A percentile compares a stretch with the other conserved stretches of the same genome.
Evolutionary conservation across 1,284 basidiomycete species (phyloP).

Genomic region (Cystobasidium slooffiae): DNA sequence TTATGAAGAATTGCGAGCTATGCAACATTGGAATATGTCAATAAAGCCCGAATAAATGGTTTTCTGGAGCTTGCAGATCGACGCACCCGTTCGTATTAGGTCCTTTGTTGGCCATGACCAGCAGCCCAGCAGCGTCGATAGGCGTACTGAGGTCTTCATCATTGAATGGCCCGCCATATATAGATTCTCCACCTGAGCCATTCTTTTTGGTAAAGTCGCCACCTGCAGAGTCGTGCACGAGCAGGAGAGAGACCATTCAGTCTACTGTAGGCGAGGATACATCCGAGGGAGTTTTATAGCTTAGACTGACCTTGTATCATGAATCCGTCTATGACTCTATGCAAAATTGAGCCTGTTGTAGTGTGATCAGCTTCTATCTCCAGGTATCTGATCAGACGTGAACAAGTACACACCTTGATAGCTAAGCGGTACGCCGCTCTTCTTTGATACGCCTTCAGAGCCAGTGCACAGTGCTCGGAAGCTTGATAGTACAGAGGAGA

Average conservation of each 20-base stretch:
- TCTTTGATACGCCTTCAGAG: conserved; percentile 72
- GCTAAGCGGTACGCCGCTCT: conserved; percentile 70
- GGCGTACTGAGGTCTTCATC: conserved; percentile 74
- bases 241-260: conserved; percentile 70
- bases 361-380: background rate
- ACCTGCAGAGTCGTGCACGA: background rate
- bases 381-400: conserved; percentile 34
- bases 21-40: conserved; percentile 34
- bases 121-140: conserved; percentile 70
- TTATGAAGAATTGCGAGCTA: conserved; percentile 81
- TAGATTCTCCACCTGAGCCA: conserved; percentile 80
- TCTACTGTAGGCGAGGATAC: conserved; percentile 3
- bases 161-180: conserved; percentile 69
- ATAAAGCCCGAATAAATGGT: background rate
- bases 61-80: background rate
- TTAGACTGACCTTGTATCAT: conserved; percentile 67
- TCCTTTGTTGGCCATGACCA: conserved; percentile 83
- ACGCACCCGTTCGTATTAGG: conserved; percentile 56
- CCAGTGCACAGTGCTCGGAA: conserved; percentile 88
- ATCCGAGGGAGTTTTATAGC: background rate
- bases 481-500: conserved; percentile 58
- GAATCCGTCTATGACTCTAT: conserved; percentile 79
- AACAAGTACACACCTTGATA: conserved; percentile 67
- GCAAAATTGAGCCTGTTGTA: conserved; percentile 64
- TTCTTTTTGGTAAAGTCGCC: conserved; percentile 72